Evolutionary conservation across 106 monocot species (phyloP).

Genomic region (Dioscorea alata): DNA sequence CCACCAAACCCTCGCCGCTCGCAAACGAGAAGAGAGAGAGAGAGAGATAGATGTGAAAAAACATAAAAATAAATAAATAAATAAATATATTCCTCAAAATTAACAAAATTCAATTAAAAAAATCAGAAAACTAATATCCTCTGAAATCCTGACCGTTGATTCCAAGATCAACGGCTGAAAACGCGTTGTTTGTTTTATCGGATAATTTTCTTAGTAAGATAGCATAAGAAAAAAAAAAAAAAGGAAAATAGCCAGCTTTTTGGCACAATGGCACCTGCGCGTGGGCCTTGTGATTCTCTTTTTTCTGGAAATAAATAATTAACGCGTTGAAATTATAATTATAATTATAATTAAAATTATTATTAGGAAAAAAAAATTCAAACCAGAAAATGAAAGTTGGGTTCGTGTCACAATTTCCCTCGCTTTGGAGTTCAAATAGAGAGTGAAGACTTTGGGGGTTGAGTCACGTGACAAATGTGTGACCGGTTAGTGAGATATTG

Average conservation of each 20-base stretch:
- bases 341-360: too few species aligned
- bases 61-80: background rate
- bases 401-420: background rate
- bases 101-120: background rate
- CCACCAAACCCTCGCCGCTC: slow-evolving; percentile 1
- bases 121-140: background rate
- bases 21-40: background rate
- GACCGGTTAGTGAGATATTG: too few species aligned
- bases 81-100: background rate
- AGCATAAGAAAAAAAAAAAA: background rate
- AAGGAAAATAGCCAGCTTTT: background rate
- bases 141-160: background rate
- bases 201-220: background rate
- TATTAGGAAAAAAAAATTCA: too few species aligned
- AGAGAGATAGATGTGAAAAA: background rate
- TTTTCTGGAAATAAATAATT: background rate
- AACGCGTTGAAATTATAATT: background rate
- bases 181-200: background rate
- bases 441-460: too few species aligned
- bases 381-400: background rate
- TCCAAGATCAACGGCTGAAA: background rate
- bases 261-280: background rate
- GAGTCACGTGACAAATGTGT: too few species aligned
- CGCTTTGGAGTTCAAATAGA: background rate
- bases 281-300: background rate